These are phyloP conservation scores for Aspergillus amoenus DNA, from an alignment of 2,329 filamentous ascomycete genomes.

Conservation along the genomic window DNA sequence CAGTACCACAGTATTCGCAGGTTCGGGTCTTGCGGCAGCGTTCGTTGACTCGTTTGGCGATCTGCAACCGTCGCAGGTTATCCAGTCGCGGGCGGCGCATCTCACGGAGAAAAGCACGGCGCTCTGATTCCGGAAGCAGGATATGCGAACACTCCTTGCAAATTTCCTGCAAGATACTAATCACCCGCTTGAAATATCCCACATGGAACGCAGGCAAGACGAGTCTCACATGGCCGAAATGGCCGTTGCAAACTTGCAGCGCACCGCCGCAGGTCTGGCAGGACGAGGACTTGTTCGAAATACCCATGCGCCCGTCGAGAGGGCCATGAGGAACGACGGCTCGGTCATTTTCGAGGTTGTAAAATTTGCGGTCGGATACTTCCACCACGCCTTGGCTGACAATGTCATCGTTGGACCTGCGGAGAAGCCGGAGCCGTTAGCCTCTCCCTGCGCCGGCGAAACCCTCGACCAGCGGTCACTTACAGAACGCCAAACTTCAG, in stretches of 20 bases:
- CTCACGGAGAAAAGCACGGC: conserved; percentile 73
- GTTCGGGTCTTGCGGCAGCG: conserved; percentile 83
- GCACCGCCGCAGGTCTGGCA: conserved; percentile 83
- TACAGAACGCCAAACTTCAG: conserved; percentile 93
- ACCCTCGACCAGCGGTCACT: conserved; percentile 30
- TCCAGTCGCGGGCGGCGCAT: conserved; percentile 80
- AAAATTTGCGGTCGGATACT: conserved; percentile 89
- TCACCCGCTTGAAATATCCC: conserved; percentile 91
- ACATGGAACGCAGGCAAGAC: conserved; percentile 93
- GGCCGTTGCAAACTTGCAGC: conserved; percentile 83
- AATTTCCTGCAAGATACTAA: conserved; percentile 88
- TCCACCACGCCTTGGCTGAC: conserved; percentile 93
- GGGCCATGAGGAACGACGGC: conserved; percentile 78
- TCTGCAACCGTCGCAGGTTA: conserved; percentile 77
- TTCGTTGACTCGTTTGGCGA: conserved; percentile 84
- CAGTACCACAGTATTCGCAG: conserved; percentile 75
- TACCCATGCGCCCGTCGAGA: conserved; percentile 83
- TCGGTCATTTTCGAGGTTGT: conserved; percentile 80
- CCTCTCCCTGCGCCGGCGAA: neutral
- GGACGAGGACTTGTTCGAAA: conserved; percentile 75
- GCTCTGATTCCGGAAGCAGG: conserved; percentile 76
- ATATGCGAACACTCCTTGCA: conserved; percentile 93
- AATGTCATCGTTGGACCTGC: conserved; percentile 85
- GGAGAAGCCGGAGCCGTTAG: conserved; percentile 3
- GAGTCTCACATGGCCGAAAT: conserved; percentile 91